Conservation (phyloP, 2,329 filamentous ascomycete genomes). For the Trichoderma simmonsii region DNA sequence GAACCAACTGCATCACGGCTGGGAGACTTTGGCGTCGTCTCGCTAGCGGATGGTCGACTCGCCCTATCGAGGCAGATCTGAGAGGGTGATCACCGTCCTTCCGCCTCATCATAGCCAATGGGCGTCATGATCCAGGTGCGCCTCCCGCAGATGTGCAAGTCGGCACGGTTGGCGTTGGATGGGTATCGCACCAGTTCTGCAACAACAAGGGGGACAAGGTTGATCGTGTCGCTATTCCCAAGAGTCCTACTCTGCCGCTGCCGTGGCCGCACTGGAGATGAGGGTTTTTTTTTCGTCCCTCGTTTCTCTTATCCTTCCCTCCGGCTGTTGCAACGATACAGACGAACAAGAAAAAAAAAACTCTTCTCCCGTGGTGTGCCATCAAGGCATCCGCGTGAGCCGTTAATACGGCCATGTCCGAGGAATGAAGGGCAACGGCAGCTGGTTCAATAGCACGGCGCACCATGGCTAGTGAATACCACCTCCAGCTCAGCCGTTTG, state of each 20-base stretch:
- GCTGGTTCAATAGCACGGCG: not conserved
- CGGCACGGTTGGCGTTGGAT: not conserved
- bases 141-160: slow-evolving; percentile 6
- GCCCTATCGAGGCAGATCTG: slow-evolving; percentile 17
- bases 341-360: not conserved
- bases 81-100: slow-evolving; percentile 12
- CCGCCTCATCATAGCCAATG: slow-evolving; percentile 14
- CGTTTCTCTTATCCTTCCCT: not conserved
- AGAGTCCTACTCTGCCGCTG: slow-evolving; percentile 10
- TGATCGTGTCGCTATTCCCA: not conserved
- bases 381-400: slow-evolving; percentile 4
- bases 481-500: slow-evolving; percentile 7
- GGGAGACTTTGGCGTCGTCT: slow-evolving; percentile 4
- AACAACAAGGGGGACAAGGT: not conserved
- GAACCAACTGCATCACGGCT: slow-evolving; percentile 9
- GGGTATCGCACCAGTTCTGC: slow-evolving; percentile 10
- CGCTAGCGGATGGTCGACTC: not conserved
- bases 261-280: not conserved
- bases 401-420: slow-evolving; percentile 10
- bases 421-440: not conserved
- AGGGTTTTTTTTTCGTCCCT: not conserved
- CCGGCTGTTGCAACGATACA: slow-evolving; percentile 1
- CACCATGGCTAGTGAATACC: slow-evolving; percentile 11
- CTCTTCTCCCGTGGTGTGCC: not conserved
- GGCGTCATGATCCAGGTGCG: not conserved